Evolutionary conservation across 2,329 filamentous ascomycete species (phyloP).

Genomic region (Hirsutella minnesotensis): DNA sequence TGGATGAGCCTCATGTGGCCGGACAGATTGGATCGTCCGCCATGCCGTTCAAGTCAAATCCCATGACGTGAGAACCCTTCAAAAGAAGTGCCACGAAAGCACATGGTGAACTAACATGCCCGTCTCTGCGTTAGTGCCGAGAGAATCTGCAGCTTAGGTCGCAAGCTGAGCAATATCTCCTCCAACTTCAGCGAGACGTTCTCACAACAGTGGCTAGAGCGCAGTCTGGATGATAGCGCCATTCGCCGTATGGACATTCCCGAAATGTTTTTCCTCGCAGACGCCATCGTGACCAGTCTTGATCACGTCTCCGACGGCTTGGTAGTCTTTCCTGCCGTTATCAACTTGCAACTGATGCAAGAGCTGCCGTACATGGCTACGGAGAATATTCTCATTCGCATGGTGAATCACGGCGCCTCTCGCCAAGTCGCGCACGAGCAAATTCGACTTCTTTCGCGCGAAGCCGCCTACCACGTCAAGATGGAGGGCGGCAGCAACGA

Average conservation of each 20-base stretch:
- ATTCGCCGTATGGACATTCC: constrained; percentile 56
- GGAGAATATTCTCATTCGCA: constrained; percentile 58
- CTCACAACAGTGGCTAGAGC: constrained; percentile 40
- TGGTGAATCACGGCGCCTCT: constrained; percentile 57
- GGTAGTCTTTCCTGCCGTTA: constrained; percentile 68
- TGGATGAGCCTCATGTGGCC: constrained; percentile 72
- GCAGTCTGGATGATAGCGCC: constrained; percentile 66
- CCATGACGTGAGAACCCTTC: constrained; percentile 2
- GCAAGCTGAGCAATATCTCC: constrained; percentile 31
- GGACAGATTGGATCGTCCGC: constrained; percentile 51
- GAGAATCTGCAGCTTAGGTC: constrained; percentile 11
- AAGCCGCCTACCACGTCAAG: constrained; percentile 54
- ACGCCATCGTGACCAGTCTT: constrained; percentile 53
- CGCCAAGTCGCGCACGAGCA: constrained; percentile 79
- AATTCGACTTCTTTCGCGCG: constrained; percentile 70
- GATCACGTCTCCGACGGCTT: constrained; percentile 59
- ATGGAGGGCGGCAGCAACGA: constrained; percentile 62
- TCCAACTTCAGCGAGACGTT: constrained; percentile 20
- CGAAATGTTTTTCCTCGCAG: constrained; percentile 55
- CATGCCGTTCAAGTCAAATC: constrained; percentile 20
- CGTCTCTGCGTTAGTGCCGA: constrained; percentile 2
- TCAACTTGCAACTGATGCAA: constrained; percentile 53
- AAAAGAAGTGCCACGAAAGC: neutral
- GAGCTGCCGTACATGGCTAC: constrained; percentile 85
- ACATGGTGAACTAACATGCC: neutral